phyloP scores from a whole-genome alignment of 208 protist species.

The Leishmania tropica region DNA sequence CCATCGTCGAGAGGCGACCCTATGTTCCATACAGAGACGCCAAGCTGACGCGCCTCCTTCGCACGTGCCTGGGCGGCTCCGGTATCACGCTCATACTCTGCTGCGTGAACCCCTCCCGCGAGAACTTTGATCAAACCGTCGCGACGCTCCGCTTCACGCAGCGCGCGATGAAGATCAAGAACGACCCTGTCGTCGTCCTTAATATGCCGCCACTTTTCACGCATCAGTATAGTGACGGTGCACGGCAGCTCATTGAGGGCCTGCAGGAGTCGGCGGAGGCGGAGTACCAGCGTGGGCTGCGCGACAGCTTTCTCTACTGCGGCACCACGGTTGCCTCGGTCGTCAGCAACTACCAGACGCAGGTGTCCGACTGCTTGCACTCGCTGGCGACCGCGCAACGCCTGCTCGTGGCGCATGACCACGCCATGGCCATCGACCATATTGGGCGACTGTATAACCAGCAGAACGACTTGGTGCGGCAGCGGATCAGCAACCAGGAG shows the following conservation, averaged over 20 bases:
- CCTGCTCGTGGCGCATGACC: conserved; percentile 82
- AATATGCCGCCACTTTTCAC: conserved; percentile 81
- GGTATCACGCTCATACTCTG: conserved; percentile 92
- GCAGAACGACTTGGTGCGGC: conserved; percentile 45
- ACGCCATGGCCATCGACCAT: conserved; percentile 67
- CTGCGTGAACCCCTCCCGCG: conserved; percentile 84
- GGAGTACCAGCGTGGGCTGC: conserved; percentile 74
- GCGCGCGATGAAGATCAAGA: conserved; percentile 89
- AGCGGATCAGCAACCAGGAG: conserved; percentile 41
- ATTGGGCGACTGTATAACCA: conserved; percentile 66
- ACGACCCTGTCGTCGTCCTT: conserved; percentile 86
- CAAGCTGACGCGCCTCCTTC: conserved; percentile 89
- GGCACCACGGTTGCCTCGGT: conserved; percentile 51
- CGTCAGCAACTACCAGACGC: conserved; percentile 48
- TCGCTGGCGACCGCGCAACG: conserved; percentile 75
- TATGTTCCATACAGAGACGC: conserved; percentile 90
- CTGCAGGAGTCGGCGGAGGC: conserved; percentile 48
- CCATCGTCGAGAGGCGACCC: conserved; percentile 60
- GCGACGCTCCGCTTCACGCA: conserved; percentile 86
- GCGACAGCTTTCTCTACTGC: conserved; percentile 74
- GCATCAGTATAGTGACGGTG: conserved; percentile 74
- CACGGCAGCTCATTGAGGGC: conserved; percentile 47
- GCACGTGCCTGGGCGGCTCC: conserved; percentile 80
- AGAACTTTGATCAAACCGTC: conserved; percentile 91
- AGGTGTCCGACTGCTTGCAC: conserved; percentile 72